These are phyloP conservation scores for Phytophthora cactorum DNA, from an alignment of 352 stramenopile species.

Conservation along the genomic window DNA sequence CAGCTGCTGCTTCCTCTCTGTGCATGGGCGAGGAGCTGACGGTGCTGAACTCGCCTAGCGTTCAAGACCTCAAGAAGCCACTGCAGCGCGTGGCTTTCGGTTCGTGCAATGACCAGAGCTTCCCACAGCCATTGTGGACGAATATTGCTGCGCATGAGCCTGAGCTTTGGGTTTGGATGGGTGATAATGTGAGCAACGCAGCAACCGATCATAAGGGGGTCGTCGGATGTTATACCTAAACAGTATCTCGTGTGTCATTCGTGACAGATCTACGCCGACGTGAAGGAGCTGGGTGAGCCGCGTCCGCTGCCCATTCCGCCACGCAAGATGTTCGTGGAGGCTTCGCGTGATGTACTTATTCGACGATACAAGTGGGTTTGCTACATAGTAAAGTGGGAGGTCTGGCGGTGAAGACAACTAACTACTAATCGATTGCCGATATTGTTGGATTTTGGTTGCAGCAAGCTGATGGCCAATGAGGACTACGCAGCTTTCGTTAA, in stretches of 20 bases:
- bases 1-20: constrained; percentile 25
- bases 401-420: not conserved
- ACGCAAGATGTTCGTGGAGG: constrained; percentile 69
- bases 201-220: constrained; percentile 1
- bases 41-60: constrained; percentile 21
- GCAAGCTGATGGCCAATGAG: constrained; percentile 64
- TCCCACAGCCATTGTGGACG: constrained; percentile 79
- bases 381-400: not conserved
- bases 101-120: constrained; percentile 90
- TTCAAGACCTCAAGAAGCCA: constrained; percentile 56
- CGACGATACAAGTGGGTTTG: constrained; percentile 63
- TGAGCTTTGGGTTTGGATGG: constrained; percentile 89
- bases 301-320: constrained; percentile 44
- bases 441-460: constrained; percentile 22
- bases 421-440: constrained; percentile 1
- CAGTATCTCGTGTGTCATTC: constrained; percentile 1
- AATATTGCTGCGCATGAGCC: constrained; percentile 64
- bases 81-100: constrained; percentile 75
- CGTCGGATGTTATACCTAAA: not conserved
- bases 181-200: constrained; percentile 68
- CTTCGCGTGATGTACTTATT: constrained; percentile 54
- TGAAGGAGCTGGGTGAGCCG: constrained; percentile 57
- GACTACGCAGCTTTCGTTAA: constrained; percentile 72
- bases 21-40: constrained; percentile 18
- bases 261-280: constrained; percentile 79